phyloP scores from a whole-genome alignment of 2,329 filamentous ascomycete species.

The Fusarium goolgardi region DNA sequence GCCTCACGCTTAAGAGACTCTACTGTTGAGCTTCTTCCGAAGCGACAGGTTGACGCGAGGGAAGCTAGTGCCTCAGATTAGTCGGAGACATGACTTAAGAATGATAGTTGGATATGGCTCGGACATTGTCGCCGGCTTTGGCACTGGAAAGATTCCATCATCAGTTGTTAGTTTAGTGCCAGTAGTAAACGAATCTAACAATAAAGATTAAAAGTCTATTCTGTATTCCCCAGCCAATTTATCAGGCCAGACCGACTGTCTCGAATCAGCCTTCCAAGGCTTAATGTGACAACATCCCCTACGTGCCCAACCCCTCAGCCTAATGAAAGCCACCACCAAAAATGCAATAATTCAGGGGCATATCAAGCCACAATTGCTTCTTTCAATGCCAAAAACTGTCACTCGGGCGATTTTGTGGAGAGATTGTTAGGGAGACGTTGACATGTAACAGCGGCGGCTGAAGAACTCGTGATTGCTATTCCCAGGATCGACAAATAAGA shows the following conservation, averaged over 20 bases:
- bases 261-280: background rate
- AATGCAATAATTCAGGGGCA: background rate
- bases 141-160: too few relatives aligned
- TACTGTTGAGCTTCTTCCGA: background rate
- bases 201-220: background rate
- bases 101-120: background rate
- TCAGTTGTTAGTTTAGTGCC: background rate
- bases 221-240: fast-evolving
- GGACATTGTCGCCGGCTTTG: background rate
- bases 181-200: background rate
- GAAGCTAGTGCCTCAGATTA: background rate
- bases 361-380: background rate
- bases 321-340: background rate
- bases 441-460: slow-evolving; percentile 2
- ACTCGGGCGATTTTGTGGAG: background rate
- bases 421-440: background rate
- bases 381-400: background rate
- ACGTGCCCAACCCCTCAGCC: background rate
- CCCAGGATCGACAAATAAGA: background rate
- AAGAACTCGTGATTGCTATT: background rate
- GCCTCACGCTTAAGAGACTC: background rate
- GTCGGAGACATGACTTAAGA: background rate
- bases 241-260: background rate
- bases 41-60: background rate
- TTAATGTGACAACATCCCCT: background rate